Base-by-base conservation (phyloP, 768 basidiomycete genomes). In the Kwoniella europaea region DNA sequence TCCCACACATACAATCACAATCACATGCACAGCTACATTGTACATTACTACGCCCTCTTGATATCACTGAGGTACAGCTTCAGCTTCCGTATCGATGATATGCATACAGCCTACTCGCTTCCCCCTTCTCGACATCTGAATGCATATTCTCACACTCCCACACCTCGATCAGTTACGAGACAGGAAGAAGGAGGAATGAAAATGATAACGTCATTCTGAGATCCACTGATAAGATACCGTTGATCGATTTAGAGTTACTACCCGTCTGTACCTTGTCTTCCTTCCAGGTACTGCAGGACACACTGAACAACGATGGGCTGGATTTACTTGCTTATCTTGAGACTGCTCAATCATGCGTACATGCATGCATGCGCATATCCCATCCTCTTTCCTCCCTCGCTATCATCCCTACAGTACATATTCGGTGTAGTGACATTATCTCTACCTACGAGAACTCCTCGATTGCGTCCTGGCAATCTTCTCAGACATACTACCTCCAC, bases 391-490 rank as follows among this genome's bases (percentile, higher is more conserved):
- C 46, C 46, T 18, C 46, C 46, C 10, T 50, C 18, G 13, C 18
- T 22, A 56, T 56, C n/a, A 53, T 18, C 18, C 12, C 56, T 27
- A 27, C 27, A 27, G 27, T 27, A 27, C 22, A 12, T 27, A 27
- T 13, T 57, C 56, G 29, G 56, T 57, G 56, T 27, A 57, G 35
- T 57, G 12, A 27, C 56, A 57, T 27, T 27, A 57, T 22, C 22
- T 12, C 42, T 35, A 35, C 55, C 16, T 59, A 41, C 15, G 60
- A 20, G 24, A 59, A 24, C 16, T 59, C 12, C 57, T 58, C 12
- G 57, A 58, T 35, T 27, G 57, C 20, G 24, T 58, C 27, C 57
- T 58, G 13, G 20, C 57, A 5, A 67, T 50, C 55, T 67, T 58
- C 57, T 50, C 44, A 35, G 50, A 60, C 44, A 63, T 63, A 12